These are phyloP conservation scores for Dactylellina haptotyla DNA, from an alignment of 2,329 filamentous ascomycete genomes.

Conservation along the genomic window DNA sequence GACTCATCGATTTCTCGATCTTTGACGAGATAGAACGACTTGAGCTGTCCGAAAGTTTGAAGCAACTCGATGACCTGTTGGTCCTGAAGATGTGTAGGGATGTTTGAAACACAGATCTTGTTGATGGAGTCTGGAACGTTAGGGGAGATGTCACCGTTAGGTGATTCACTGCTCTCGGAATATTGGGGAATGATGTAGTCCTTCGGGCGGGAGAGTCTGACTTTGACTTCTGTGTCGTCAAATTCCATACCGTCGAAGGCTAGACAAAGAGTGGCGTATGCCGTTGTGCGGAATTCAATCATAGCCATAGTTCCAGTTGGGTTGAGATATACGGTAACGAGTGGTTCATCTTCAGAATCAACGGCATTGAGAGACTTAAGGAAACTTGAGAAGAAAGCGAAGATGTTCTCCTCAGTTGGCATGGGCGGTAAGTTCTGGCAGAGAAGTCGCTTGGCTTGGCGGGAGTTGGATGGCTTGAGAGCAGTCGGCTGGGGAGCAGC, in stretches of 20 bases:
- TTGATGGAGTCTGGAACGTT: conserved; percentile 90
- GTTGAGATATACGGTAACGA: conserved; percentile 79
- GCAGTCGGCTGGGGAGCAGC: conserved; percentile 70
- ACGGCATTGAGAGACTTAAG: conserved; percentile 96
- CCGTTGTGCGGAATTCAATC: conserved; percentile 86
- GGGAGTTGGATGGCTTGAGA: conserved; percentile 89
- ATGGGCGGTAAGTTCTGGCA: conserved; percentile 80
- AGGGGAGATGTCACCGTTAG: conserved; percentile 79
- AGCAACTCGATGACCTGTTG: conserved; percentile 92
- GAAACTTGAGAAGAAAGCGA: conserved; percentile 93
- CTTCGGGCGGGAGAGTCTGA: conserved; percentile 56
- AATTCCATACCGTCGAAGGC: conserved; percentile 90
- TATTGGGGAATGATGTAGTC: conserved; percentile 87
- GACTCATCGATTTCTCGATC: conserved; percentile 87
- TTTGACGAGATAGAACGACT: conserved; percentile 89
- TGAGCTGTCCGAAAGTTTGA: conserved; percentile 89
- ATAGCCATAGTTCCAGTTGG: conserved; percentile 83
- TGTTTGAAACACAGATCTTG: conserved; percentile 92
- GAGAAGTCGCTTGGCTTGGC: conserved; percentile 91
- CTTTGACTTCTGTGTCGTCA: conserved; percentile 69
- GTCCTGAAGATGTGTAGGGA: conserved; percentile 86
- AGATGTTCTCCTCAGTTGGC: conserved; percentile 78
- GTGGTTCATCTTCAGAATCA: conserved; percentile 79
- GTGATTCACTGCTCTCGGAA: conserved; percentile 79
- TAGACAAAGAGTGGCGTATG: conserved; percentile 89